phyloP scores from a whole-genome alignment of 2,329 filamentous ascomycete species.

The Dactylellina leptospora region DNA sequence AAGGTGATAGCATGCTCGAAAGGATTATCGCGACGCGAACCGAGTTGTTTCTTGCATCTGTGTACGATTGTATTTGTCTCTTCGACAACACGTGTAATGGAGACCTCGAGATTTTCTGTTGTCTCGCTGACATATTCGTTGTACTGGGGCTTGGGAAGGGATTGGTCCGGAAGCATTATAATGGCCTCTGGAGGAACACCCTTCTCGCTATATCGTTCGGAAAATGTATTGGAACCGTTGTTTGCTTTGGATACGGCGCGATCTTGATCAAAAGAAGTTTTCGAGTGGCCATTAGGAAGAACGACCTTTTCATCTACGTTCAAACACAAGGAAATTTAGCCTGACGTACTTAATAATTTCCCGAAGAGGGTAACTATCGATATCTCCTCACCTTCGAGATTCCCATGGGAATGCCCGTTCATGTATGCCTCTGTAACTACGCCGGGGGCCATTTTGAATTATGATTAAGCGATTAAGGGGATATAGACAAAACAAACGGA shows the following conservation, averaged over 20 bases:
- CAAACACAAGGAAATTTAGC: conserved; percentile 3
- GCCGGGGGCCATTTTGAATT: conserved; percentile 28
- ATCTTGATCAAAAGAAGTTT: conserved; percentile 14
- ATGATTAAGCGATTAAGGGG: background rate
- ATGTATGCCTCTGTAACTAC: conserved; percentile 7
- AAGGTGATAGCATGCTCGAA: conserved; percentile 11
- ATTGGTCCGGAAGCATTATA: conserved; percentile 4
- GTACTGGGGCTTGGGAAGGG: background rate
- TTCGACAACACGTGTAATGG: conserved; percentile 21
- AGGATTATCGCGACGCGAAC: conserved; percentile 16
- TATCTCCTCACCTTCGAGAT: conserved; percentile 20
- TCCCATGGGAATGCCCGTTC: conserved; percentile 5
- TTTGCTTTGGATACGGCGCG: conserved; percentile 6
- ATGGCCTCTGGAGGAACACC: background rate
- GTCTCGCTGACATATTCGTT: conserved; percentile 1
- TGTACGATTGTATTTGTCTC: conserved; percentile 20
- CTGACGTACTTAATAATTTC: conserved; percentile 5
- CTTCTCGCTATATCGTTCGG: background rate
- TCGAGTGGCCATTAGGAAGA: conserved; percentile 27
- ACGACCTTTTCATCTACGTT: conserved; percentile 23
- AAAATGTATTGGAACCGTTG: background rate
- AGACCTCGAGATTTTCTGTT: conserved; percentile 16
- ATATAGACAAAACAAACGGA: background rate
- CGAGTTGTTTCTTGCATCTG: conserved; percentile 28
- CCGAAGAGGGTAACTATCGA: conserved; percentile 2